Evolutionary conservation across 2,329 filamentous ascomycete genomes (phyloP).

Genomic region (Golovinomyces cichoracearum): DNA sequence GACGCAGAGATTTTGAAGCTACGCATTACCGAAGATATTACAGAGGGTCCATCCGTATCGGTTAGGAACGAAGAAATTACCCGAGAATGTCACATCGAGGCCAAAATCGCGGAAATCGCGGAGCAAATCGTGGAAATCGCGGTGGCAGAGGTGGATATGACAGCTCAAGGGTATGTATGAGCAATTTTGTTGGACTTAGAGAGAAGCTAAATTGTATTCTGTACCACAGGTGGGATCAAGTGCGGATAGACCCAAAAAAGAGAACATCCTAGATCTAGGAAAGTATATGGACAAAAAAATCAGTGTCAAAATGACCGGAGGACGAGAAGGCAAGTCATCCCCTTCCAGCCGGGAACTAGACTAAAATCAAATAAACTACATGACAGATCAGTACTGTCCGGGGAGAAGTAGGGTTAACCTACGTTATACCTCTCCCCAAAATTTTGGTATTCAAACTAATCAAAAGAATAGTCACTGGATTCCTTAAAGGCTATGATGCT

Average conservation of each 20-base stretch:
- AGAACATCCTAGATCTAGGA: slow-evolving; percentile 83
- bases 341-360: not conserved
- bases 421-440: no score
- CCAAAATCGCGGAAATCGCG: slow-evolving; percentile 9
- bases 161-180: slow-evolving; percentile 13
- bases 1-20: no score
- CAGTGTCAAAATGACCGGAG: slow-evolving; percentile 87
- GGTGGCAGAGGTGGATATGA: slow-evolving; percentile 8
- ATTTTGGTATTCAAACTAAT: no score
- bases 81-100: slow-evolving; percentile 10
- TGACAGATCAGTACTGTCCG: no score
- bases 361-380: no score
- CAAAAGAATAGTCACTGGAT: slow-evolving; percentile 52
- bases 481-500: slow-evolving; percentile 83
- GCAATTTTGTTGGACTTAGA: no score
- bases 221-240: no score
- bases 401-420: no score
- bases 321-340: slow-evolving; percentile 45
- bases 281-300: slow-evolving; percentile 97
- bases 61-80: no score
- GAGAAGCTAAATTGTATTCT: no score
- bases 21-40: not conserved
- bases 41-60: no score
- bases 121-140: slow-evolving; percentile 9
- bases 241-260: slow-evolving; percentile 68